These are phyloP conservation scores for Cryptococcus sp. DNA, from an alignment of 1,284 basidiomycete species.

Conservation along the genomic window DNA sequence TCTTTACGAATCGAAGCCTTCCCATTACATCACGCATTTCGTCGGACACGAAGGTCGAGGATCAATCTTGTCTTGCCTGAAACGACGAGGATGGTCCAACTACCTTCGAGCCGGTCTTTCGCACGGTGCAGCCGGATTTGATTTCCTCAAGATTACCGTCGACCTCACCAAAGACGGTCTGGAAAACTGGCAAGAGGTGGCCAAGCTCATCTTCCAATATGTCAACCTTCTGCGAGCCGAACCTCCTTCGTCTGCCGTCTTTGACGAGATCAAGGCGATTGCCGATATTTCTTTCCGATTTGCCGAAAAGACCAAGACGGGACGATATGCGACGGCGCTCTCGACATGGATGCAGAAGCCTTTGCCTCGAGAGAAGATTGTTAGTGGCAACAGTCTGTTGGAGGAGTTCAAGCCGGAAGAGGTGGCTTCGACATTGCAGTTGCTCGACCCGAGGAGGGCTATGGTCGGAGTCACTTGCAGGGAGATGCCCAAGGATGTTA, in stretches of 20 bases:
- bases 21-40: slow-evolving; percentile 74
- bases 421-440: slow-evolving; percentile 60
- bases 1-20: slow-evolving; percentile 76
- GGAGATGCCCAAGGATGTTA: slow-evolving; percentile 57
- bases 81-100: slow-evolving; percentile 86
- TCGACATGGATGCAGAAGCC: slow-evolving; percentile 62
- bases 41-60: slow-evolving; percentile 96
- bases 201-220: slow-evolving; percentile 77
- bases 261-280: slow-evolving; percentile 71
- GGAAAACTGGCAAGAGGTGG: slow-evolving; percentile 70
- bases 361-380: slow-evolving; percentile 70
- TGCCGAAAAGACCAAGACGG: slow-evolving; percentile 73
- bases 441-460: slow-evolving; percentile 58
- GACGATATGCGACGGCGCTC: slow-evolving; percentile 73
- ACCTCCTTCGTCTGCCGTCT: slow-evolving; percentile 65
- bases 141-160: slow-evolving; percentile 79
- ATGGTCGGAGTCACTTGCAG: slow-evolving; percentile 45
- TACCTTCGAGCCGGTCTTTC: slow-evolving; percentile 68
- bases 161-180: slow-evolving; percentile 83
- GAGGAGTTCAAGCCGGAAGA: slow-evolving; percentile 72
- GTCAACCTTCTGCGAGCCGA: slow-evolving; percentile 68
- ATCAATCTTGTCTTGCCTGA: slow-evolving; percentile 85
- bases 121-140: slow-evolving; percentile 65
- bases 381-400: slow-evolving; percentile 67
- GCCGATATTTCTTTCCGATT: slow-evolving; percentile 78